Conservation (phyloP, 176 grass and related monocot genomes). For the Oropetium thomaeum region DNA sequence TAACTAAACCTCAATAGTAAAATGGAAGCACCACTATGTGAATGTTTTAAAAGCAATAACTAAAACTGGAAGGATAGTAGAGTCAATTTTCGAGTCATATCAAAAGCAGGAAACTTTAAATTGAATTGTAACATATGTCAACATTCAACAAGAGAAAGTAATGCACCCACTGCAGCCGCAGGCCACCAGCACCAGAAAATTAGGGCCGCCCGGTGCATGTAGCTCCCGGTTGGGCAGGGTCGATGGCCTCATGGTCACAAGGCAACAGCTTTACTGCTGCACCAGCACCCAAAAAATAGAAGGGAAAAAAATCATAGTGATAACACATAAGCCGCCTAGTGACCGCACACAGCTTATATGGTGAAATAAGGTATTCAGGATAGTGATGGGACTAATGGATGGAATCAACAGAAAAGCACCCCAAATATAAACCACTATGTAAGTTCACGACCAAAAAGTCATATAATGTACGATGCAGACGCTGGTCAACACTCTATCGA, state of each 20-base stretch:
- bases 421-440: background rate
- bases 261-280: too few relatives aligned
- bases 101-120: constrained; percentile 2
- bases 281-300: background rate
- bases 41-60: background rate
- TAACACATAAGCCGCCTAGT: background rate
- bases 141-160: background rate
- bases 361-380: background rate
- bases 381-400: background rate
- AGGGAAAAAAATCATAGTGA: background rate
- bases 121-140: background rate
- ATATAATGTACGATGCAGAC: background rate
- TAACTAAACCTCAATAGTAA: constrained; percentile 9
- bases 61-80: background rate
- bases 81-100: background rate
- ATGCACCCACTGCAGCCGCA: background rate
- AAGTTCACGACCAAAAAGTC: background rate
- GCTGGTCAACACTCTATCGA: background rate
- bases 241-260: too few relatives aligned
- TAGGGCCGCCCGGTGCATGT: too few relatives aligned
- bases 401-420: constrained; percentile 1
- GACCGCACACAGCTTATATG: background rate
- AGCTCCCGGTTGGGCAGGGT: too few relatives aligned
- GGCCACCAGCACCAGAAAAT: background rate
- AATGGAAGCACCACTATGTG: background rate